Conservation (phyloP, 352 stramenopile species). For the Globisporangium abappressorium region DNA sequence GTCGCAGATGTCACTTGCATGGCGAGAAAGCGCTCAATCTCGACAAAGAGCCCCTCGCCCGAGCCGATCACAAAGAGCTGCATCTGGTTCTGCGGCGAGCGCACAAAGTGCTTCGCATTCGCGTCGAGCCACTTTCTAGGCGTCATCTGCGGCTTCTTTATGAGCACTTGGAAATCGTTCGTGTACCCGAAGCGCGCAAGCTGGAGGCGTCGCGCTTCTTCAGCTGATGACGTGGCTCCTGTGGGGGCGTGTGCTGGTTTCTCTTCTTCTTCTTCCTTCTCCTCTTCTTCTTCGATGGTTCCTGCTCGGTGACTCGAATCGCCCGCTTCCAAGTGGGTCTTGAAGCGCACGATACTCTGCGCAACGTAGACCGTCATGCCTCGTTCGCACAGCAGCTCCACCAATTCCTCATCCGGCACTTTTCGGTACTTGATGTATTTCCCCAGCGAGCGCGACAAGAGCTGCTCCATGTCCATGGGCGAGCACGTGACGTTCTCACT, state of each 20-base stretch:
- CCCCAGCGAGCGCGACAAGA: constrained; percentile 34
- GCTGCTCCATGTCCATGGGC: constrained; percentile 34
- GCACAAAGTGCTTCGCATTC: constrained; percentile 36
- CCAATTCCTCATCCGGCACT: constrained; percentile 37
- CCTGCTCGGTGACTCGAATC: constrained; percentile 5
- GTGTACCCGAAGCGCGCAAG: constrained; percentile 36
- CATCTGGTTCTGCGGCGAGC: constrained; percentile 60
- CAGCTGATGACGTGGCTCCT: not conserved
- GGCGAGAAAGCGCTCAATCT: constrained; percentile 60
- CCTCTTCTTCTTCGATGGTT: not conserved
- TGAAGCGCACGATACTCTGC: constrained; percentile 49
- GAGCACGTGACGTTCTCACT: constrained; percentile 37
- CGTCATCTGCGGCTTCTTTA: constrained; percentile 35
- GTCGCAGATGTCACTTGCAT: constrained; percentile 57
- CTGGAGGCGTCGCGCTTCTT: constrained; percentile 1
- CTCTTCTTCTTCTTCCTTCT: not conserved
- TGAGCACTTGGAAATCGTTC: constrained; percentile 51
- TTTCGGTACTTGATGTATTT: constrained; percentile 55
- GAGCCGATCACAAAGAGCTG: constrained; percentile 82
- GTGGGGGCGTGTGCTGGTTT: not conserved
- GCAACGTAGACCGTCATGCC: constrained; percentile 43
- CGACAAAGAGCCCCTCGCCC: constrained; percentile 62
- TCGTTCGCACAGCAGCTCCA: constrained; percentile 50
- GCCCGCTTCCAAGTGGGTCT: constrained; percentile 41
- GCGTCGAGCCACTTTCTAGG: constrained; percentile 49